phyloP scores from a whole-genome alignment of 768 basidiomycete species.

The Cantharellus cinnabarinus region DNA sequence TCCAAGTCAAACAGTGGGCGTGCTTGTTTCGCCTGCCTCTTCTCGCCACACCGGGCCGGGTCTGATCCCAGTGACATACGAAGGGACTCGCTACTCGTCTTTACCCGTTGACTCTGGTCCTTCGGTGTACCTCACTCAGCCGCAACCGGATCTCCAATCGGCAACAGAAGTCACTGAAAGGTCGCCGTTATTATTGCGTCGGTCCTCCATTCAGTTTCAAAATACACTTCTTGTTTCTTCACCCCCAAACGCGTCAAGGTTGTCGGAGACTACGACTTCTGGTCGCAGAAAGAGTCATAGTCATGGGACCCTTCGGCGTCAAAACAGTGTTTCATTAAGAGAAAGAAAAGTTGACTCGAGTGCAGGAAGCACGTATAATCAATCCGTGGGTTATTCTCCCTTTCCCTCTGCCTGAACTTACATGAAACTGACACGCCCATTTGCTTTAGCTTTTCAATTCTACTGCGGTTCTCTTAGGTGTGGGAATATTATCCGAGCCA shows the following conservation, averaged over 20 bases:
- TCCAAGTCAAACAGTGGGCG: no score
- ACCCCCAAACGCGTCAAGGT: no score
- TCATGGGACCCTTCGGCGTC: no score
- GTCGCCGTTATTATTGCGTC: not conserved
- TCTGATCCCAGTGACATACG: no score
- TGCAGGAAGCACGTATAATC: not conserved
- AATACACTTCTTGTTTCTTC: not conserved
- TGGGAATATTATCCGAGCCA: conserved; percentile 78
- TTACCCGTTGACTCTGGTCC: no score
- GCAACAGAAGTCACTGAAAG: not conserved
- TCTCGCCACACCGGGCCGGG: no score
- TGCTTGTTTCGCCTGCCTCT: no score
- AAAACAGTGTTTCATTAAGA: not conserved
- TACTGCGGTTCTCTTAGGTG: conserved; percentile 66
- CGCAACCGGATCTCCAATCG: no score
- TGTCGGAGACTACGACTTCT: no score
- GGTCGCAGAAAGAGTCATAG: no score
- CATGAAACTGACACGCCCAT: not conserved
- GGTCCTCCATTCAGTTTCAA: not conserved
- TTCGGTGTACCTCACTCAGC: no score
- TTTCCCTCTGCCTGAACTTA: not conserved
- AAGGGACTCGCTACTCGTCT: no score
- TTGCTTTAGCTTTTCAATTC: conserved; percentile 59
- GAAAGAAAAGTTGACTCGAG: not conserved
- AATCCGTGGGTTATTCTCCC: not conserved